Conservation (phyloP, 768 basidiomycete genomes). For the Mycena alexandri region DNA sequence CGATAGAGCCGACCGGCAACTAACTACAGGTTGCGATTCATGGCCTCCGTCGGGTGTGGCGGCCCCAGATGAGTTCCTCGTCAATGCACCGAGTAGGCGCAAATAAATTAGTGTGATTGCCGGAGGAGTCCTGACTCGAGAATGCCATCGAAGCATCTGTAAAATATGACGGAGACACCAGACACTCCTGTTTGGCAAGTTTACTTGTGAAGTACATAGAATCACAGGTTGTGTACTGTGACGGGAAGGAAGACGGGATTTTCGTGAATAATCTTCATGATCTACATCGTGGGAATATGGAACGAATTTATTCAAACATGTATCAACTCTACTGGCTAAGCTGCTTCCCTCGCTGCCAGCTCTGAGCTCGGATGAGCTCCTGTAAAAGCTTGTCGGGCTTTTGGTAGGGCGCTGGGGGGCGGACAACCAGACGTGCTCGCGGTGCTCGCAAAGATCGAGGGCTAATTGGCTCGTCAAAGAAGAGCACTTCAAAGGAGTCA, state of each 20-base stretch:
- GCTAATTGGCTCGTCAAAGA: conserved; percentile 22
- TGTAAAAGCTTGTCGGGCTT: conserved; percentile 23
- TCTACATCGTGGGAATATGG: not conserved
- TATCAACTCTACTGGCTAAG: not conserved
- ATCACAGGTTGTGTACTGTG: not conserved
- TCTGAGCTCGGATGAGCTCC: conserved; percentile 18
- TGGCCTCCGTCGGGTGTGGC: not conserved
- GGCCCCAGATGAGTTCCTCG: not conserved
- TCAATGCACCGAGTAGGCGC: not conserved
- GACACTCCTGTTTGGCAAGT: conserved; percentile 15
- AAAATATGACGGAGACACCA: conserved; percentile 13
- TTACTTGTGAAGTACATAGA: not conserved
- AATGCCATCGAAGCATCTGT: not conserved
- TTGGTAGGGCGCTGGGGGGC: not conserved
- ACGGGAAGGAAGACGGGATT: not conserved
- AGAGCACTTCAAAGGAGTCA: not conserved
- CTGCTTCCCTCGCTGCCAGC: not conserved
- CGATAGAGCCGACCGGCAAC: not conserved
- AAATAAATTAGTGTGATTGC: conserved; percentile 5
- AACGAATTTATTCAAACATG: not conserved
- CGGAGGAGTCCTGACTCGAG: not conserved
- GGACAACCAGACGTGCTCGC: not conserved
- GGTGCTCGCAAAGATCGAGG: conserved; percentile 1
- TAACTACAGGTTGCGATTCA: not conserved
- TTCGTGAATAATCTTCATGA: not conserved